phyloP scores from a whole-genome alignment of 2,329 filamentous ascomycete genomes.

The Diaporthe ampelina region DNA sequence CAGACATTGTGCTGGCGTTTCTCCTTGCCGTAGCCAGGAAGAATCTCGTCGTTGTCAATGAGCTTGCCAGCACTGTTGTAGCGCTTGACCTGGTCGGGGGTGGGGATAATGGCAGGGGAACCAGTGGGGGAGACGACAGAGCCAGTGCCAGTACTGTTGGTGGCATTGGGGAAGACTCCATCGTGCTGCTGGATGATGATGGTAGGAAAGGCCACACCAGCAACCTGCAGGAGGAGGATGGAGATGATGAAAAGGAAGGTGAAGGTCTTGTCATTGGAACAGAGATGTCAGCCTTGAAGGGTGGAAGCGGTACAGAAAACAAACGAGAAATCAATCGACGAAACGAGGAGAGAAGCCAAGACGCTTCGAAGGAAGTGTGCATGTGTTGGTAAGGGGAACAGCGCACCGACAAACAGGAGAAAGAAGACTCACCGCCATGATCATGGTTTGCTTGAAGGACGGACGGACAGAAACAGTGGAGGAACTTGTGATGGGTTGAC shows the following conservation, averaged over 20 bases:
- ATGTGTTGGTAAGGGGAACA: too few species aligned
- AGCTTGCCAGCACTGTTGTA: not conserved
- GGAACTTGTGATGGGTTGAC: not conserved
- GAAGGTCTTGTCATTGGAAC: not conserved
- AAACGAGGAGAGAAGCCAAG: too few species aligned
- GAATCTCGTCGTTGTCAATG: conserved; percentile 7
- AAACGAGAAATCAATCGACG: too few species aligned
- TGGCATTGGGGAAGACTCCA: conserved; percentile 20
- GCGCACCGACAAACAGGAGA: not conserved
- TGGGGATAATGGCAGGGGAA: not conserved
- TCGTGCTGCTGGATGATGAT: conserved; percentile 7
- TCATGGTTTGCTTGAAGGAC: conserved; percentile 15
- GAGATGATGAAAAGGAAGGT: not conserved
- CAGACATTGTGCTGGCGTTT: conserved; percentile 5
- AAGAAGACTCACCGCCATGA: conserved; percentile 23
- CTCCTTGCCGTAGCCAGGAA: conserved; percentile 21
- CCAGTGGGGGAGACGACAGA: not conserved
- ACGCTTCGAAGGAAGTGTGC: not conserved
- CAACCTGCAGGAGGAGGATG: conserved; percentile 18
- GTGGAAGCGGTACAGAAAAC: not conserved
- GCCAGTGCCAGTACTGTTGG: not conserved
- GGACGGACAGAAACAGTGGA: not conserved
- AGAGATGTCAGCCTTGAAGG: not conserved
- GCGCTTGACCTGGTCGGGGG: conserved; percentile 9
- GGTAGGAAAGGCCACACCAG: conserved; percentile 12